Evolutionary conservation across 2,329 filamentous ascomycete species (phyloP).

Genomic region (Colletotrichum agaves): DNA sequence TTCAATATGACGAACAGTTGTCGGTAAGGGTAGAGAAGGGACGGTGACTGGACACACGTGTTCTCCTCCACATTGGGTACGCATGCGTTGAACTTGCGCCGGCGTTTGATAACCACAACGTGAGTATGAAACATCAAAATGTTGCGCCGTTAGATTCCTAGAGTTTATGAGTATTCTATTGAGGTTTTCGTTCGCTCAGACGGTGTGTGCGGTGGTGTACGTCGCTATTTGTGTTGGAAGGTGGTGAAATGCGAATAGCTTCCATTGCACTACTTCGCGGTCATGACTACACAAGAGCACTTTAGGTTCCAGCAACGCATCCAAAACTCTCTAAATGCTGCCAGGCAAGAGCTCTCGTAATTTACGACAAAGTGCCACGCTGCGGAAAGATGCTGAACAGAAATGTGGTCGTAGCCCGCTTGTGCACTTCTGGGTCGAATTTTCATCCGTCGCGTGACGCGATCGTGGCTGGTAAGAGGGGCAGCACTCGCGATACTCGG

Average conservation of each 20-base stretch:
- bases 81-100: slow-evolving; percentile 26
- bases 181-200: background rate
- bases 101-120: background rate
- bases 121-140: background rate
- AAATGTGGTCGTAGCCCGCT: background rate
- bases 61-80: slow-evolving; percentile 37
- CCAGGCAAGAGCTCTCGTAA: background rate
- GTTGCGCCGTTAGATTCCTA: background rate
- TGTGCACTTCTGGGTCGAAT: background rate
- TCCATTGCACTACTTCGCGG: background rate
- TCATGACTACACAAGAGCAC: background rate
- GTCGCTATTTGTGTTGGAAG: background rate
- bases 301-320: background rate
- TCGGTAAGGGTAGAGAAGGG: background rate
- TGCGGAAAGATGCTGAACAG: background rate
- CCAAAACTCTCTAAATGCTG: background rate
- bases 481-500: slow-evolving; percentile 33
- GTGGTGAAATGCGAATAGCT: slow-evolving; percentile 29
- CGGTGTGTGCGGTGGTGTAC: background rate
- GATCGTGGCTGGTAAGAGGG: background rate
- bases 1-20: background rate
- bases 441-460: slow-evolving; percentile 28
- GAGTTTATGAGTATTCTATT: background rate
- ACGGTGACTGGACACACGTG: slow-evolving; percentile 32
- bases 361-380: too few relatives aligned